Conservation (phyloP, 2,329 filamentous ascomycete genomes). For the Phoma herbarum region DNA sequence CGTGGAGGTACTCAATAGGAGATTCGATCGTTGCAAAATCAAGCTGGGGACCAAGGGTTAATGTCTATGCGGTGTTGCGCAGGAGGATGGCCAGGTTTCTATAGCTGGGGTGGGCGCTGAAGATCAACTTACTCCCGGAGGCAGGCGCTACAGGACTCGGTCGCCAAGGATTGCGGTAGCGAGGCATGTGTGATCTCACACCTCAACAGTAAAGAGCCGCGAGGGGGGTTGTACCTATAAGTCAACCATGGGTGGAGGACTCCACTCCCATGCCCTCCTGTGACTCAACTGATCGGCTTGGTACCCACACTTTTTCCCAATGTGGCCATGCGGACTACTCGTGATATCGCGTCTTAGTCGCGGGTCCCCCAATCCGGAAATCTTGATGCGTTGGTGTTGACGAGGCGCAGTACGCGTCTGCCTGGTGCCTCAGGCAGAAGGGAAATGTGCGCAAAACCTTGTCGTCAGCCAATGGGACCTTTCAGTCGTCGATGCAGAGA, state of each 20-base stretch:
- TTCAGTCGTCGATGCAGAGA: not conserved
- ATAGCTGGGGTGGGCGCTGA: not conserved
- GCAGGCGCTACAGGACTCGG: not conserved
- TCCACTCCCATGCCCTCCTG: not conserved
- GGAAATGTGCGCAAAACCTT: not conserved
- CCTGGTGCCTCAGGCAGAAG: slow-evolving; percentile 19
- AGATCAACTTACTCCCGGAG: not conserved
- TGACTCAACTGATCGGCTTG: slow-evolving; percentile 15
- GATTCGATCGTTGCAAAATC: not conserved
- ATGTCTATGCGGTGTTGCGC: not conserved
- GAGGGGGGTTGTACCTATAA: not conserved
- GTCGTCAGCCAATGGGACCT: not conserved
- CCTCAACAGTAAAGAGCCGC: not conserved
- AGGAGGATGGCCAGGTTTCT: not conserved
- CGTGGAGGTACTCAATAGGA: not conserved
- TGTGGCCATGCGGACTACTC: not conserved
- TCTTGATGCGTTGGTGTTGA: slow-evolving; percentile 1
- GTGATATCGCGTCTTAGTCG: slow-evolving; percentile 13
- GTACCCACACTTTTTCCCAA: not conserved
- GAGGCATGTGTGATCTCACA: not conserved
- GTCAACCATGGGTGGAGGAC: slow-evolving; percentile 5
- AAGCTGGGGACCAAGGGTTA: not conserved
- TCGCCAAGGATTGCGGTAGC: not conserved
- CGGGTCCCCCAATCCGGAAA: not conserved
- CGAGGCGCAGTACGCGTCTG: slow-evolving; percentile 14